Percentiles rank a stretch among this genome's conserved stretches.
phyloP scores from a whole-genome alignment of 176 grass and related monocot genomes.

The Eleusine indica region DNA sequence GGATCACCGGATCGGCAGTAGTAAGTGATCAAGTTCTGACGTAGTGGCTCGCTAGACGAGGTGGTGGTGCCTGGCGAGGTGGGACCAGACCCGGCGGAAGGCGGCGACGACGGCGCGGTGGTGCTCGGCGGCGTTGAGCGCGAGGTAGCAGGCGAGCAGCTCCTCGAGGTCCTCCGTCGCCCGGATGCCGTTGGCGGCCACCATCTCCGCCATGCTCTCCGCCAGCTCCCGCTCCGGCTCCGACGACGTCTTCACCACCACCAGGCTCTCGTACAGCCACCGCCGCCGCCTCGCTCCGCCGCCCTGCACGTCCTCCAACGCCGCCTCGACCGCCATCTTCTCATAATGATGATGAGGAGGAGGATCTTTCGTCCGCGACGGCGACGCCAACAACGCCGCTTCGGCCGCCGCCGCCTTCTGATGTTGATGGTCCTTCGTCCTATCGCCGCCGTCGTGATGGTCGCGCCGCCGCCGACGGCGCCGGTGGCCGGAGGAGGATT shows the following conservation, averaged over 20 bases:
- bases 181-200: conserved; percentile 61
- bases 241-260: conserved; percentile 73
- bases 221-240: conserved; percentile 79
- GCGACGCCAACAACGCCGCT: too few species aligned
- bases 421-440: not conserved
- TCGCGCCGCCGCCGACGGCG: not conserved
- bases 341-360: too few species aligned
- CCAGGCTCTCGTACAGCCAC: conserved; percentile 75
- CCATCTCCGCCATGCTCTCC: conserved; percentile 93
- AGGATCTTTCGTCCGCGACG: too few species aligned
- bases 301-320: too few species aligned
- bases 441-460: not conserved
- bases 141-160: conserved; percentile 83
- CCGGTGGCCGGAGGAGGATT: not conserved
- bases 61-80: conserved; percentile 34
- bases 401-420: not conserved
- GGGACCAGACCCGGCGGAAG: conserved; percentile 65
- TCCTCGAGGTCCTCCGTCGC: conserved; percentile 71
- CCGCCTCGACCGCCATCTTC: too few species aligned
- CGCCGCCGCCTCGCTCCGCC: conserved; percentile 24
- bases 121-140: conserved; percentile 86
- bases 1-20: not conserved
- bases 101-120: conserved; percentile 59
- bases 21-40: not conserved
- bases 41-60: not conserved